These are phyloP conservation scores for Boletus rubroflammeus DNA, from an alignment of 768 basidiomycete species.

Conservation along the genomic window DNA sequence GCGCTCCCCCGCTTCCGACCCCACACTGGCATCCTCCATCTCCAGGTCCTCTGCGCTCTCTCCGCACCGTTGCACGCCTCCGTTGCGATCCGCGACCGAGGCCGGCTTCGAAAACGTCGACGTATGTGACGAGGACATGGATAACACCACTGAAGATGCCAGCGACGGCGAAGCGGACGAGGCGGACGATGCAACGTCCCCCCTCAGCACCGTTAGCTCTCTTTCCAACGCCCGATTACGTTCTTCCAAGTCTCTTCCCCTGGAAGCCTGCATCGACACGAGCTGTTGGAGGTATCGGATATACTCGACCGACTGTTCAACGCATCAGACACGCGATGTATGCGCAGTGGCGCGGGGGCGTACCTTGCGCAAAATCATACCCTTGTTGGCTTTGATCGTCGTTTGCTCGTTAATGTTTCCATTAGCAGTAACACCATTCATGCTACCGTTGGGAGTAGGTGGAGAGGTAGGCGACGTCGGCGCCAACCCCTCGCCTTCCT, in stretches of 20 bases:
- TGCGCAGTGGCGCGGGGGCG: not conserved
- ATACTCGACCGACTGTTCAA: conserved; percentile 44
- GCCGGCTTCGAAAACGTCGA: conserved; percentile 11
- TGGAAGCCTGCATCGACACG: conserved; percentile 71
- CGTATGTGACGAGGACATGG: conserved; percentile 12
- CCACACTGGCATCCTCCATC: conserved; percentile 13
- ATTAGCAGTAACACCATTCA: not conserved
- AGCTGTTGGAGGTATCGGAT: conserved; percentile 82
- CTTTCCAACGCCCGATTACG: conserved; percentile 47
- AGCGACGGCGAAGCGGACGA: conserved; percentile 21
- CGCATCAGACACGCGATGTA: conserved; percentile 3
- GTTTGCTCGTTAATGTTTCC: conserved; percentile 30
- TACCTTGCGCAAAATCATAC: conserved; percentile 85
- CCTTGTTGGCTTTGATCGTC: conserved; percentile 88
- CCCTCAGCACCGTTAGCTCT: conserved; percentile 27
- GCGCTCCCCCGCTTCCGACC: conserved; percentile 1
- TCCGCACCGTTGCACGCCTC: not conserved
- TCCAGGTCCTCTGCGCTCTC: conserved; percentile 14
- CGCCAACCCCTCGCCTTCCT: conserved; percentile 25
- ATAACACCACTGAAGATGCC: conserved; percentile 17
- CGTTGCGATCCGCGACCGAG: not conserved
- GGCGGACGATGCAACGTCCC: conserved; percentile 9
- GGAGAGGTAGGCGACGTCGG: conserved; percentile 22
- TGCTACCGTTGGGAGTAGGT: conserved; percentile 9
- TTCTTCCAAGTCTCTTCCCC: conserved; percentile 76